Conservation (phyloP, 2,329 filamentous ascomycete genomes). For the Blastomyces parvus region DNA sequence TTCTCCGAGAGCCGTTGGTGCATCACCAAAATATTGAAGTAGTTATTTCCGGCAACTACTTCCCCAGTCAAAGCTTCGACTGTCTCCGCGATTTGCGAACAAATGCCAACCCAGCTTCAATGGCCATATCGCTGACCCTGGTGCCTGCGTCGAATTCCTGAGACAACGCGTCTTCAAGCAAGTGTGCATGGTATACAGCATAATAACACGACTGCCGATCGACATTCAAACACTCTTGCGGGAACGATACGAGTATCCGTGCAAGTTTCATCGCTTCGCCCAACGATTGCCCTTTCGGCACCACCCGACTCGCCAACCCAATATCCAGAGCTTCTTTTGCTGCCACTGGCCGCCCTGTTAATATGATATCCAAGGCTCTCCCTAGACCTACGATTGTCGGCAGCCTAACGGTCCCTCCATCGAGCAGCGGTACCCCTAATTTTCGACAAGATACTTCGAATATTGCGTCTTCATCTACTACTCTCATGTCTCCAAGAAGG, state of each 20-base stretch:
- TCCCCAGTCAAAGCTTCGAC: conserved; percentile 4
- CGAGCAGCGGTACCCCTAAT: conserved; percentile 45
- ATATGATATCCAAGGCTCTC: conserved; percentile 47
- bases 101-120: conserved; percentile 14
- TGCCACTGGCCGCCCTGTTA: conserved; percentile 43
- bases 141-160: conserved; percentile 41
- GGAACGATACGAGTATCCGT: conserved; percentile 40
- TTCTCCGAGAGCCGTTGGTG: neutral
- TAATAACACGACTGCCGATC: conserved; percentile 45
- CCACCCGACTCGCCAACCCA: conserved; percentile 46
- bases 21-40: neutral
- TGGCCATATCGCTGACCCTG: conserved; percentile 29
- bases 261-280: conserved; percentile 43
- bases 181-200: conserved; percentile 40
- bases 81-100: conserved; percentile 2
- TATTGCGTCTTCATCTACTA: conserved; percentile 45
- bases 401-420: conserved; percentile 45
- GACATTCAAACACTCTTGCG: conserved; percentile 44
- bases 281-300: conserved; percentile 42
- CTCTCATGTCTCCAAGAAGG: conserved; percentile 45
- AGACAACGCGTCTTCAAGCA: conserved; percentile 43
- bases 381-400: conserved; percentile 45
- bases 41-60: neutral
- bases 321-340: conserved; percentile 44
- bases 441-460: conserved; percentile 50